A percentile compares a stretch with the other conserved stretches of the same genome.
These are phyloP conservation scores for Debaryomycetaceae sp. DNA, from an alignment of 1,139 yeast genomes.

Conservation along the genomic window DNA sequence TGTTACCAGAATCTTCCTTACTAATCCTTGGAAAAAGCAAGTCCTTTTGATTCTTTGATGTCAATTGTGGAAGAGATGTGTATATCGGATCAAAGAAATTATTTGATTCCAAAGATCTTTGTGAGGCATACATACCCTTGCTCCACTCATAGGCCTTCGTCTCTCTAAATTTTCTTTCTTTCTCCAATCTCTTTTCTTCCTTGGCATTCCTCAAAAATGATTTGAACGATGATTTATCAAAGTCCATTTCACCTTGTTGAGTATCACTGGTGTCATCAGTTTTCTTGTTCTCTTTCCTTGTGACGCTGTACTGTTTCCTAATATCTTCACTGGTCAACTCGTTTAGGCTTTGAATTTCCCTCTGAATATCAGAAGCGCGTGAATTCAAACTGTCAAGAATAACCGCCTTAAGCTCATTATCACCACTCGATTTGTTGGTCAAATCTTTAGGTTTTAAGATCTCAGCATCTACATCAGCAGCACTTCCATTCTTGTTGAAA, in stretches of 20 bases:
- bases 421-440: not conserved
- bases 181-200: conserved; percentile 31
- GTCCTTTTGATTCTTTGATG: conserved; percentile 1
- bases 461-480: not conserved
- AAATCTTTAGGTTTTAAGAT: not conserved
- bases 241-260: conserved; percentile 1
- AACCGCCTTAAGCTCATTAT: not conserved
- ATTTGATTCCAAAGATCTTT: conserved; percentile 38
- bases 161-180: conserved; percentile 46
- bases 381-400: not conserved
- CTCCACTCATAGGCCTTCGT: conserved; percentile 56
- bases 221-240: conserved; percentile 23
- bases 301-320: conserved; percentile 8
- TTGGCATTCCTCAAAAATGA: conserved; percentile 44
- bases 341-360: conserved; percentile 12
- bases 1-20: conserved; percentile 1
- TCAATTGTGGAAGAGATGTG: not conserved
- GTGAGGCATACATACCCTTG: conserved; percentile 26
- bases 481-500: not conserved
- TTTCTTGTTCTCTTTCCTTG: conserved; percentile 2
- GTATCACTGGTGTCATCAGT: not conserved
- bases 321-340: conserved; percentile 16
- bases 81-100: conserved; percentile 50
- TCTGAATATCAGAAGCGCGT: not conserved
- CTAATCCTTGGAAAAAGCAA: conserved; percentile 11